Evolutionary conservation across 441 rosid species (phyloP).

Genomic region (Geranium incanum): DNA sequence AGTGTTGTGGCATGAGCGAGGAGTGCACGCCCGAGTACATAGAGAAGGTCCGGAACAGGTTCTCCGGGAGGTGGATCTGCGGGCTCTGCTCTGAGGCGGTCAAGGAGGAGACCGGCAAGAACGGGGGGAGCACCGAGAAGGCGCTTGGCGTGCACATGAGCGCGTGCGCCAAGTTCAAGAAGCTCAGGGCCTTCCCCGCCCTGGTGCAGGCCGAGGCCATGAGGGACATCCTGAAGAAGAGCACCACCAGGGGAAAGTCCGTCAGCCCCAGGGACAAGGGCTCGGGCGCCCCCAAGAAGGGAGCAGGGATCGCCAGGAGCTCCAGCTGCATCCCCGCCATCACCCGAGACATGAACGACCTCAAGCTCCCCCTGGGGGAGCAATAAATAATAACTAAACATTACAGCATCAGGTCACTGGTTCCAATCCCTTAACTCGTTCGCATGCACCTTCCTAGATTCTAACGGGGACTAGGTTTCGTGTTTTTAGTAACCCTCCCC

Average conservation of each 20-base stretch:
- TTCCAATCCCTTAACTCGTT: background rate
- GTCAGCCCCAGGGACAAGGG: constrained; percentile 36
- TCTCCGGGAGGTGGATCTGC: constrained; percentile 76
- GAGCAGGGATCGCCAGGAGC: constrained; percentile 52
- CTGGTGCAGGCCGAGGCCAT: constrained; percentile 84
- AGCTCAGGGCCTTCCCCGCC: constrained; percentile 67
- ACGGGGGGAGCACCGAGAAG: constrained; percentile 48
- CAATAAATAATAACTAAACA: too few species aligned
- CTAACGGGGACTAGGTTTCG: background rate
- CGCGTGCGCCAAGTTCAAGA: constrained; percentile 69
- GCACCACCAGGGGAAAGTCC: constrained; percentile 40
- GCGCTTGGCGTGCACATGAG: constrained; percentile 67
- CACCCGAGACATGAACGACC: constrained; percentile 37
- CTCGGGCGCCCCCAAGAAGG: constrained; percentile 32
- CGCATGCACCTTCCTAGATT: background rate
- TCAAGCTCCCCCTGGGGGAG: constrained; percentile 24
- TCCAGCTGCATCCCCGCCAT: constrained; percentile 88
- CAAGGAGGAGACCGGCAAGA: constrained; percentile 71
- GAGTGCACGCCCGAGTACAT: constrained; percentile 85
- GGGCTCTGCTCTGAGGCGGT: constrained; percentile 90
- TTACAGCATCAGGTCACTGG: background rate
- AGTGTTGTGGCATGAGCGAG: constrained; percentile 90
- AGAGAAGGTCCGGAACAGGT: constrained; percentile 52
- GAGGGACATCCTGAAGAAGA: constrained; percentile 70
- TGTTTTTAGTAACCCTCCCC: constrained; percentile 13